Conservation (phyloP, 805 yeast genomes). For the Metschnikowia continentalis region DNA sequence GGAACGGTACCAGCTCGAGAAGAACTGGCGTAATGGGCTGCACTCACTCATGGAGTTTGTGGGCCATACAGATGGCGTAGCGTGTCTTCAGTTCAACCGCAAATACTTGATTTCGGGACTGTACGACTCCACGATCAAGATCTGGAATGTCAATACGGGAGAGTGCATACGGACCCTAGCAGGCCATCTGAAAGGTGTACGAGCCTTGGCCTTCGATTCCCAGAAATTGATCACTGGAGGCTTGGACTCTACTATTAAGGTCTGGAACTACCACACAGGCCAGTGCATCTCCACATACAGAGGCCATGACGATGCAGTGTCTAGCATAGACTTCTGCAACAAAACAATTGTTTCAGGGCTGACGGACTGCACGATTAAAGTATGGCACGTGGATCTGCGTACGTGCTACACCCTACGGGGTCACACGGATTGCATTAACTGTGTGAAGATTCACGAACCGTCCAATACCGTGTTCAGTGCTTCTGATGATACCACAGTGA, state of each 20-base stretch:
- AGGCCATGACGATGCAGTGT: constrained; percentile 85
- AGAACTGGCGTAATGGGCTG: constrained; percentile 89
- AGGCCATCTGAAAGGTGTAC: constrained; percentile 89
- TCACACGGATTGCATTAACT: constrained; percentile 87
- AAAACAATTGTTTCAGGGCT: constrained; percentile 89
- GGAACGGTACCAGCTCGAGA: constrained; percentile 86
- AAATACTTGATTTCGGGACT: constrained; percentile 82
- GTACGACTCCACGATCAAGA: constrained; percentile 81
- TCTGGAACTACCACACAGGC: constrained; percentile 95
- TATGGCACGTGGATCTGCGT: constrained; percentile 94
- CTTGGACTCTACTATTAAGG: constrained; percentile 83
- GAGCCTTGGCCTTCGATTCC: constrained; percentile 79
- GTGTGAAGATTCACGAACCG: constrained; percentile 78
- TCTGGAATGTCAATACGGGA: constrained; percentile 90
- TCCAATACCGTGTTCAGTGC: constrained; percentile 81
- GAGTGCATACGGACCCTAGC: constrained; percentile 67
- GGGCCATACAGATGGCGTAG: constrained; percentile 88
- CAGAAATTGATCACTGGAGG: constrained; percentile 91
- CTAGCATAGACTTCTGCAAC: constrained; percentile 74
- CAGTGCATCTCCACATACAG: constrained; percentile 89
- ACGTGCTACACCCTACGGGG: constrained; percentile 92
- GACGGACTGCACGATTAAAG: constrained; percentile 87
- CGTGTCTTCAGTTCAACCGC: constrained; percentile 80
- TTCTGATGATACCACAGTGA: constrained; percentile 85
- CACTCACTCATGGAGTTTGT: constrained; percentile 59